Evolutionary conservation across 495 filamentous ascomycete genomes (phyloP), one percentile per base, ranked within the genome.

Genomic region (Parachaetomium inaequale): DNA sequence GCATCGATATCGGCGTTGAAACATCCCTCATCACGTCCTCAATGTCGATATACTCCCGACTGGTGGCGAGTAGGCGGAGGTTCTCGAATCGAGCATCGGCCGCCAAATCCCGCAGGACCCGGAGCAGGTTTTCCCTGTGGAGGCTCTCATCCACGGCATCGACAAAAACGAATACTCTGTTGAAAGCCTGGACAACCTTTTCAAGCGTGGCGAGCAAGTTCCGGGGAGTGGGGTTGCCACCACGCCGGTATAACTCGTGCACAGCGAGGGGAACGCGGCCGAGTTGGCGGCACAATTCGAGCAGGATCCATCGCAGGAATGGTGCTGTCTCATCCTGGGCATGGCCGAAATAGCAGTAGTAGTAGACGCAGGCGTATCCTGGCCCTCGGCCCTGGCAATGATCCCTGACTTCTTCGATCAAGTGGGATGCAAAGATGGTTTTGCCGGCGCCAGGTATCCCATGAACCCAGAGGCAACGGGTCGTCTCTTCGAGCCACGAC

Each of bases 391-490:
- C 7, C 19, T 1, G 0, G 45, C 56, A 51, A 29, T 59, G 32
- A 1, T 17, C 14, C 21, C n/a, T 17, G 31, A 59, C 56, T 4
- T 6, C 28, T 19, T 75, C 64, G 36, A 75, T 72, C 26, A 75
- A 46, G 29, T 69, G 68, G 14, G 75, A 76, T 5, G 68, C 66
- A 1, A 79, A 63, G 7, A 79, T 66, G 23, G 76, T 74, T 55
- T 79, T 80, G 14, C 76, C 76, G 23, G 74, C 70, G 1, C 78
- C 78, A 1, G 75, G 76, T 12, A 80, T 79, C 5, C 76, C 76
- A 42, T 72, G 63, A 7, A 79, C 71, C 75, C 74, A 77, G 7
- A 78, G 55, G 40, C 62, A 74, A 1, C 68, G 72, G 21, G 28
- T 19, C 28, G 60, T 26, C 0, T n/a, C 55, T 29, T 53, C 45